Evolutionary conservation across 768 basidiomycete genomes (phyloP), one percentile per base, ranked within the genome.

Genomic region (Lactifluus pinguis): DNA sequence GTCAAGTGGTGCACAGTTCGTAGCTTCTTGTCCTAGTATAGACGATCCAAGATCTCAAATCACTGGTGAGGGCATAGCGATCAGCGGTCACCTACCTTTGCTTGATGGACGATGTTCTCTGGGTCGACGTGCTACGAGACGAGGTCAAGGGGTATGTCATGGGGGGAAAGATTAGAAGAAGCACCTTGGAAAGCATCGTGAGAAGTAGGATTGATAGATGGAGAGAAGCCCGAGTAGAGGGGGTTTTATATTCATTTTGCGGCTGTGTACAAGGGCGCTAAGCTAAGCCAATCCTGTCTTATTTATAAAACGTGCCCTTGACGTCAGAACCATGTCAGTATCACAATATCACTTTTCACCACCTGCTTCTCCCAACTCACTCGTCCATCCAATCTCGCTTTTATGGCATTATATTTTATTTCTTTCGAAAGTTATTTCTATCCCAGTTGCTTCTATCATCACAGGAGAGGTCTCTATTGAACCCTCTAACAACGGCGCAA

Each of bases 11-110:
- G 74, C 50, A 65, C 65, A 53, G 77, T 65, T 55, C 68, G 66
- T 41, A 65, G 61, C 53, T 0, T 3, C 51, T 79, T 80, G 68
- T 83, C 82, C 79, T 83, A n/a, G n/a, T n/a, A 57, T 11, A 45
- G n/a, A 19, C 32, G 44, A 38, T 62, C 32, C 39, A 36, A 25
- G 25, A 49, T 8, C 8, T 3, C n/a, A 36, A 47, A 30, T 30
- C 30, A 38, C 2, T 34, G 19, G 30, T 34, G 49, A 49, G 21
- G 29, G 15, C 8, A 19, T n/a, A 41, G 5, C 29, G 10, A 11
- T 45, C 14, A 9, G 9, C 6, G 17, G 32, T 30, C 32, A 36
- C 51, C 14, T 38, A 49, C 52, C 54, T 25, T 61, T 15, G 63
- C 39, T 47, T 61, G 63, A 17, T 41, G 51, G 50, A 66, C 0